Evolutionary conservation across 768 basidiomycete species (phyloP), one percentile per base, ranked within the genome.

Genomic region (Roridomyces roridus): DNA sequence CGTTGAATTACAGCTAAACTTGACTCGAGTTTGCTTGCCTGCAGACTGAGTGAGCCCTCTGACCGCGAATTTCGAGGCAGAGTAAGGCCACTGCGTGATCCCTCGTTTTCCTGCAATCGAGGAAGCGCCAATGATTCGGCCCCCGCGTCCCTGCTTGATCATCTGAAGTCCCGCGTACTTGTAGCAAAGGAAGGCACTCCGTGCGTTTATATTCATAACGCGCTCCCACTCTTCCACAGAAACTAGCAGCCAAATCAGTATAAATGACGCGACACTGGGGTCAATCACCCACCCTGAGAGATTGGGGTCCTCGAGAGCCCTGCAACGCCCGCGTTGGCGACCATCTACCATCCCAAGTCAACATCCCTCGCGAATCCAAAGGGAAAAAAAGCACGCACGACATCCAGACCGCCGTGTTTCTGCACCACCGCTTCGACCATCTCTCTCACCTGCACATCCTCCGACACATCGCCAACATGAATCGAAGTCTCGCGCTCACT

Each of bases 81-180:
- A 31, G 14, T 31, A 31, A 7, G 29, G 7, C 29, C 7, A 31
- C 29, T 31, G 29, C n/a, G n/a, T n/a, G n/a, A n/a, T 37, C 72
- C 81, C 80, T 70, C 64, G 62, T 48, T 72, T 74, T 2, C 77
- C 79, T 1, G 68, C 70, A 0, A 72, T 51, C 4, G 79, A 79
- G 7, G 65, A 71, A 9, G 75, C 75, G 4, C 75, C 77, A n/a
- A n/a, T n/a, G n/a, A n/a, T n/a, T n/a, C n/a, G n/a, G n/a, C n/a
- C n/a, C n/a, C n/a, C n/a, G n/a, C n/a, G n/a, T n/a, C n/a, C n/a
- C n/a, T n/a, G n/a, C n/a, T n/a, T n/a, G n/a, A n/a, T n/a, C n/a
- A n/a, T n/a, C n/a, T n/a, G n/a, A n/a, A n/a, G n/a, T n/a, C n/a
- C n/a, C n/a, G 75, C 75, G 46, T 69, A 69, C 50, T 73, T 71